phyloP scores from a whole-genome alignment of 2,329 filamentous ascomycete genomes.

The Passalora sequoiae region DNA sequence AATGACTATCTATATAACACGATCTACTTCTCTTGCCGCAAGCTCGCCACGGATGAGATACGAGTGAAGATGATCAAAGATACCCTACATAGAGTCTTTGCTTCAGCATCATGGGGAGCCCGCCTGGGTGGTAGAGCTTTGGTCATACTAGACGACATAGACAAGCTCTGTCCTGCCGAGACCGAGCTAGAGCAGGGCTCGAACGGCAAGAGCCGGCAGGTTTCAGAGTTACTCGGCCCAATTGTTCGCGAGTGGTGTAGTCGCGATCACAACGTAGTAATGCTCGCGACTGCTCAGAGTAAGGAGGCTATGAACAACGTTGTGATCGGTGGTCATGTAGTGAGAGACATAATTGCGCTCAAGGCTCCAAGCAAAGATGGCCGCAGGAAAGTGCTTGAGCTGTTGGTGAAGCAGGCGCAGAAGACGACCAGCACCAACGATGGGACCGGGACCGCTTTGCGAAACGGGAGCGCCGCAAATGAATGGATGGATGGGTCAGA shows the following conservation, averaged over 20 bases:
- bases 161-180: conserved; percentile 87
- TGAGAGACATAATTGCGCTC: conserved; percentile 81
- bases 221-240: conserved; percentile 81
- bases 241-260: conserved; percentile 81
- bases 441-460: conserved; percentile 7
- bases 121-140: conserved; percentile 76
- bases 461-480: conserved; percentile 21
- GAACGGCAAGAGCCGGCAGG: conserved; percentile 84
- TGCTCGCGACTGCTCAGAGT: conserved; percentile 84
- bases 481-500: conserved; percentile 71
- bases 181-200: conserved; percentile 93
- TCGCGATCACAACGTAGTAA: conserved; percentile 71
- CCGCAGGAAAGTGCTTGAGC: conserved; percentile 75
- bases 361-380: conserved; percentile 92
- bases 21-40: conserved; percentile 80
- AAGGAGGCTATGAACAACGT: conserved; percentile 91
- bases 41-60: conserved; percentile 84
- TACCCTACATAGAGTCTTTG: conserved; percentile 75
- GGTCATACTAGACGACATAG: conserved; percentile 86
- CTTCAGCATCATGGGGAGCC: conserved; percentile 85
- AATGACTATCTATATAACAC: conserved; percentile 72
- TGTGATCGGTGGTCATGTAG: conserved; percentile 83
- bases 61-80: conserved; percentile 88
- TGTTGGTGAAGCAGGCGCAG: conserved; percentile 54
- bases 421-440: conserved; percentile 10